These are phyloP conservation scores for Glomus cerebriforme DNA, from an alignment of 192 early-diverging fungal species.

Conservation along the genomic window DNA sequence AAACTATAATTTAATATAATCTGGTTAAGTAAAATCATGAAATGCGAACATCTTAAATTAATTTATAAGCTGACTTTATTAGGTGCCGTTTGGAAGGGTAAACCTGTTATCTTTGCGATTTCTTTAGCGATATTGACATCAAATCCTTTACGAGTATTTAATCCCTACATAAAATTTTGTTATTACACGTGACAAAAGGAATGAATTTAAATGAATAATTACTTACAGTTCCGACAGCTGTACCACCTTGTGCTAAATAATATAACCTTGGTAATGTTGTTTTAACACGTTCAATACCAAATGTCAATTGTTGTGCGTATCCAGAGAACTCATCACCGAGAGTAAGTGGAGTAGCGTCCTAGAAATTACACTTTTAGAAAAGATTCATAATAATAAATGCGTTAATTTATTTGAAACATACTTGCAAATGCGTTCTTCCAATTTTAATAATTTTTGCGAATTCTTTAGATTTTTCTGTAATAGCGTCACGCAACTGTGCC, in stretches of 20 bases:
- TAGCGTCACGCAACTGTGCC: conserved; percentile 73
- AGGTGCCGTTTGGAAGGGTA: conserved; percentile 92
- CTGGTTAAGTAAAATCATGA: background rate
- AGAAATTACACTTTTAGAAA: background rate
- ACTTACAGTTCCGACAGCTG: conserved; percentile 88
- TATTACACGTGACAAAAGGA: background rate
- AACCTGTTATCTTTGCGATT: conserved; percentile 85
- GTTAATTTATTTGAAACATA: background rate
- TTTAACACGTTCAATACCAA: conserved; percentile 87
- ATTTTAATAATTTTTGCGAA: conserved; percentile 98
- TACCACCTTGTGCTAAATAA: conserved; percentile 96
- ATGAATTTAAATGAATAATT: background rate
- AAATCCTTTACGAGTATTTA: conserved; percentile 95
- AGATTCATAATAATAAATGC: background rate
- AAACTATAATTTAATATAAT: conserved; percentile 56
- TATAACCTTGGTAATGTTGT: conserved; percentile 80
- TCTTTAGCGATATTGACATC: conserved; percentile 87
- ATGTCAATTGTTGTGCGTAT: conserved; percentile 90
- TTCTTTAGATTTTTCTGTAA: conserved; percentile 75
- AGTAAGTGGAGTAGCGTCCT: conserved; percentile 95
- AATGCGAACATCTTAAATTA: background rate
- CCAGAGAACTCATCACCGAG: conserved; percentile 99
- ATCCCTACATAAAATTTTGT: conserved; percentile 55
- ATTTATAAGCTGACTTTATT: conserved; percentile 74
- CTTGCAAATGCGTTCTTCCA: conserved; percentile 95